Evolutionary conservation across 768 basidiomycete genomes (phyloP).

Genomic region (Kwoniella sp.): DNA sequence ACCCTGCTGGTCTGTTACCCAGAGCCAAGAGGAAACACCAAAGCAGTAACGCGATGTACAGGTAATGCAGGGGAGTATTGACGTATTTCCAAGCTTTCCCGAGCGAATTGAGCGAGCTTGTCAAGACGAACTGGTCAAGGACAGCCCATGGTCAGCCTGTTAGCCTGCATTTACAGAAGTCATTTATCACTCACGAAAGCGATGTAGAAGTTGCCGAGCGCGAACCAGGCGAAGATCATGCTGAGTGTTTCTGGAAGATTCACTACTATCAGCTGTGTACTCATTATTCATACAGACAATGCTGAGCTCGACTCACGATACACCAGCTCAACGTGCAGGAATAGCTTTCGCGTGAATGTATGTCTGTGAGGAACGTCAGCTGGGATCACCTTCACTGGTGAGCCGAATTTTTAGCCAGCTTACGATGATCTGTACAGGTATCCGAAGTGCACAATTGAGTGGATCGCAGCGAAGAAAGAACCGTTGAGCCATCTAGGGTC

Average conservation of each 20-base stretch:
- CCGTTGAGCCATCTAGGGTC: slow-evolving; percentile 92
- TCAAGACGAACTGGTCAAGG: slow-evolving; percentile 62
- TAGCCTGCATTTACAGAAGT: neutral
- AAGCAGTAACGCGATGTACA: slow-evolving; percentile 82
- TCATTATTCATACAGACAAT: too few relatives aligned
- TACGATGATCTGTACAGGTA: slow-evolving; percentile 87
- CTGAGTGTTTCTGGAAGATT: slow-evolving; percentile 80
- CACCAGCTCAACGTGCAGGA: slow-evolving; percentile 91
- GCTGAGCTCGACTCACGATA: slow-evolving; percentile 61
- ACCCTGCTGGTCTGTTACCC: slow-evolving; percentile 89
- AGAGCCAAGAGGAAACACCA: slow-evolving; percentile 84
- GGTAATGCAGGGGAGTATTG: slow-evolving; percentile 79
- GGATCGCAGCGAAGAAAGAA: slow-evolving; percentile 95
- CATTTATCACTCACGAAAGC: slow-evolving; percentile 62
- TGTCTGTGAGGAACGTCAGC: slow-evolving; percentile 58
- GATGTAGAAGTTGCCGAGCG: slow-evolving; percentile 86
- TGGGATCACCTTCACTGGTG: too few relatives aligned
- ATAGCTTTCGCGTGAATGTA: slow-evolving; percentile 77
- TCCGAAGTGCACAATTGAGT: slow-evolving; percentile 87
- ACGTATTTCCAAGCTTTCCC: slow-evolving; percentile 62
- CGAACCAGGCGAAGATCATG: slow-evolving; percentile 89
- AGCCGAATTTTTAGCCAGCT: slow-evolving; percentile 17
- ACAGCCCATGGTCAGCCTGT: slow-evolving; percentile 1
- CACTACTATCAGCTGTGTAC: too few relatives aligned
- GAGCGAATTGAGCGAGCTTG: slow-evolving; percentile 66